Conservation (phyloP, 2,329 filamentous ascomycete species). For the Venturia carpophila region DNA sequence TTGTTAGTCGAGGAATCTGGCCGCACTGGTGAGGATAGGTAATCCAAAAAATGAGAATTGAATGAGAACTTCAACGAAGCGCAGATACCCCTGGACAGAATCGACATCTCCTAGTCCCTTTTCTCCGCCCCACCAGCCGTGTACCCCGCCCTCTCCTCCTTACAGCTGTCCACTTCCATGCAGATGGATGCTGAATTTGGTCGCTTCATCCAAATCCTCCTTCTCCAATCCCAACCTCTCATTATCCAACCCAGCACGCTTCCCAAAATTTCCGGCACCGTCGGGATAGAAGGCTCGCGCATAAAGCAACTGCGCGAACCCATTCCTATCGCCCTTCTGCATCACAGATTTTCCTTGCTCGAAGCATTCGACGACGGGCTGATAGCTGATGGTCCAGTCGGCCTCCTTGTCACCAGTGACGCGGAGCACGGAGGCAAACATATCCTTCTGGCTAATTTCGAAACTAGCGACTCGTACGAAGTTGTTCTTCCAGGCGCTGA, state of each 20-base stretch:
- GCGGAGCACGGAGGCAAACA: constrained; percentile 30
- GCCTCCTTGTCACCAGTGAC: constrained; percentile 28
- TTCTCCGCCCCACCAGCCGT: neutral
- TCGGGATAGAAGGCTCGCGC: constrained; percentile 20
- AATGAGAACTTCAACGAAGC: neutral
- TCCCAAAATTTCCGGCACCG: constrained; percentile 14
- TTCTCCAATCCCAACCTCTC: constrained; percentile 48
- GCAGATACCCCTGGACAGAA: neutral
- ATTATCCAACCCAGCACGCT: constrained; percentile 39
- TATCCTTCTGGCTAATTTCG: constrained; percentile 30
- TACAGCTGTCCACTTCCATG: neutral
- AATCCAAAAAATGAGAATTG: neutral
- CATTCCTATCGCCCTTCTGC: constrained; percentile 18
- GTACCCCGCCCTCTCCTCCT: neutral
- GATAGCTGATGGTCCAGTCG: constrained; percentile 31
- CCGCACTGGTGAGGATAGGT: constrained; percentile 23
- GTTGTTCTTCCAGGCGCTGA: constrained; percentile 24
- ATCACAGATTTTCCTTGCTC: constrained; percentile 19
- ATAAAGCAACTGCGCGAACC: constrained; percentile 21
- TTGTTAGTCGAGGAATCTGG: constrained; percentile 28
- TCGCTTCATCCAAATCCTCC: constrained; percentile 49
- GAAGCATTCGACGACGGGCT: constrained; percentile 22
- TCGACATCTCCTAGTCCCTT: neutral
- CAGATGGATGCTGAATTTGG: constrained; percentile 1
- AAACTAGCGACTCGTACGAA: constrained; percentile 33